Base-by-base conservation (phyloP, 2,329 filamentous ascomycete species). In the Diplodia intermedia region DNA sequence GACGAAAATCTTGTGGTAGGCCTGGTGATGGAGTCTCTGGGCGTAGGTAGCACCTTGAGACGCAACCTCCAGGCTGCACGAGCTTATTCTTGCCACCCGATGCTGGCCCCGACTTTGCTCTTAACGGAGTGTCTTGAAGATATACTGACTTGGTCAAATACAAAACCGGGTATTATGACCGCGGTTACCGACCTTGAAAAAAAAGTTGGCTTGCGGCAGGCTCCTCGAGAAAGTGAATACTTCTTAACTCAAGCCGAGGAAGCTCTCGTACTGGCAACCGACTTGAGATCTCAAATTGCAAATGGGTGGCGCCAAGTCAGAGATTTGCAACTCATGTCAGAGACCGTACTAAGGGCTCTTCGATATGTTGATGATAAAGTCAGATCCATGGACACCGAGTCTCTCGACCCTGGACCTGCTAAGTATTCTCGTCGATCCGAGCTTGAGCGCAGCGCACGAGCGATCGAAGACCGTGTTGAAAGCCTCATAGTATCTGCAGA, bases 41-140 rank as follows among this genome's bases (percentile, higher is more conserved):
- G 40, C 6, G 0, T 2, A 3, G 6, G 18, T 0, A 3, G 3
- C 40, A n/a, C 1, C 18, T 43, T 43, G 1, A 18, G 3, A 6
- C 2, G 6, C 40, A 3, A 43, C 6, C 15, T 43, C 40, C 40
- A 8, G 6, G 7, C 18, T 43, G 18, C 18, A 3, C 40, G 18
- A 9, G 40, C 40, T 18, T 43, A 18, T 8, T 18, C n/a, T 18
- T 43, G 40, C 18, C 40, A 43, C 18, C 40, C 40, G 14, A 43
- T 43, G 40, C 40, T 43, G 15, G 18, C 3, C 18, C 40, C 40
- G 40, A 9, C 40, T 43, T 18, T 43, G 40, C 6, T 43, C 15
- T 18, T 43, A 43, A 5, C 38, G 5, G 40, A 7, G 15, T 43
- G 1, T 1, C 4, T 40, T 14, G 2, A 18, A n/a, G n/a, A n/a